Evolutionary conservation across 202 grass and related monocot species (phyloP).

Genomic region (Elaeis oleifera): DNA sequence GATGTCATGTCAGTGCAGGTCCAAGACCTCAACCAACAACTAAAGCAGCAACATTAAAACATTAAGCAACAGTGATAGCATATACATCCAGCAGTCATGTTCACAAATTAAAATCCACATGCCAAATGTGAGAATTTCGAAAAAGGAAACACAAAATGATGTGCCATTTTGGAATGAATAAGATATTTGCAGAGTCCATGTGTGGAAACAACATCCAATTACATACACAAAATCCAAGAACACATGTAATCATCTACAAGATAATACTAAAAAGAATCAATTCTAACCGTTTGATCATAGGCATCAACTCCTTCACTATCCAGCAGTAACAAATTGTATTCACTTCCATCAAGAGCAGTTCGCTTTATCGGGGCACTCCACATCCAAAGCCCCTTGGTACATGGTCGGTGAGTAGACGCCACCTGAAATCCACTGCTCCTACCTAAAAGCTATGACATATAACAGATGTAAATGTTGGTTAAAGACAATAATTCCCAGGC

Average conservation of each 20-base stretch:
- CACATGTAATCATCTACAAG: neutral
- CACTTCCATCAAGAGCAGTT: conserved; percentile 80
- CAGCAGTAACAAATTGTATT: conserved; percentile 80
- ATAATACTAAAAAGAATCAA: neutral
- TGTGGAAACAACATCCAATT: no score
- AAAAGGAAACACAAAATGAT: no score
- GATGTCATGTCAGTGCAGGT: no score
- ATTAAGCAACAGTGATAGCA: no score
- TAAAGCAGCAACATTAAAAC: no score
- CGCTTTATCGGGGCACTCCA: conserved; percentile 87
- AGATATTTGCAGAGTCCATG: no score
- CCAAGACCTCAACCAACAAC: no score
- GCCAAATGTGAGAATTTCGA: no score
- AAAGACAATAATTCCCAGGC: conserved; percentile 12
- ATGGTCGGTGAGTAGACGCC: conserved; percentile 82
- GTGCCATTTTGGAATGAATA: no score
- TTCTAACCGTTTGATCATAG: conserved; percentile 84
- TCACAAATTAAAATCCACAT: no score
- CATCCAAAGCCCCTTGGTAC: conserved; percentile 99
- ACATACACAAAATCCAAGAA: conserved; percentile 15
- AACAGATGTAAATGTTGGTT: no score
- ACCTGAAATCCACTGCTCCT: conserved; percentile 91
- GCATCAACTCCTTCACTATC: conserved; percentile 99
- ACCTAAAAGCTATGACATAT: conserved; percentile 54
- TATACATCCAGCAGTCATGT: no score